A percentile compares a stretch with the other conserved stretches of the same genome.
Conservation (phyloP, 257 asterid species). For the Cynanchum wilfordii region DNA sequence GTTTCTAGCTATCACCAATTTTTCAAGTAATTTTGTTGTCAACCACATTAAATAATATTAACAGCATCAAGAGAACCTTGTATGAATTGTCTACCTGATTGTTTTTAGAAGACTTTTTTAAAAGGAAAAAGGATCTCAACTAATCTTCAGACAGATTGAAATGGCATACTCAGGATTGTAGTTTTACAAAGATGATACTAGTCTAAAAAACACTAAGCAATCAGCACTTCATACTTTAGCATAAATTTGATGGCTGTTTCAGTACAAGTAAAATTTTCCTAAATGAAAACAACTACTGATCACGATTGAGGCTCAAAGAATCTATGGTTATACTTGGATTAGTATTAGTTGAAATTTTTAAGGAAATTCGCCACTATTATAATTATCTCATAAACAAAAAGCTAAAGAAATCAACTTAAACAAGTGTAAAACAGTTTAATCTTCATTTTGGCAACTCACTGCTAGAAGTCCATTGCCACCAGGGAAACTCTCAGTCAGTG, state of each 20-base stretch:
- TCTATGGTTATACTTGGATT: not conserved
- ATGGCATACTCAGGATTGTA: not conserved
- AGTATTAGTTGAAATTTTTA: not conserved
- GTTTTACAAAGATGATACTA: not conserved
- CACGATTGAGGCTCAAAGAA: not conserved
- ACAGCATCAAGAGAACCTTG: not conserved
- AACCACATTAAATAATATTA: not conserved
- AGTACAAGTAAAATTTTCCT: not conserved
- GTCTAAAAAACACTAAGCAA: not conserved
- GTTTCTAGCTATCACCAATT: not conserved
- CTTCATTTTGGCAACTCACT: slow-evolving; percentile 43
- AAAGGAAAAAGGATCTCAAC: not conserved
- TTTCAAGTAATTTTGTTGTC: not conserved
- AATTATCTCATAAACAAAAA: not conserved
- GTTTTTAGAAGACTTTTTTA: not conserved
- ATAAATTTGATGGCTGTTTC: too few species aligned
- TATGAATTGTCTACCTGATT: not conserved
- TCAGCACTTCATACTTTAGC: not conserved
- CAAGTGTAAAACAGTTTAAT: not conserved
- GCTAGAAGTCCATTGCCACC: slow-evolving; percentile 79
- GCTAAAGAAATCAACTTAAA: not conserved
- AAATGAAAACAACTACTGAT: not conserved
- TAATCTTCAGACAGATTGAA: not conserved
- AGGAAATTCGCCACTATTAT: not conserved
- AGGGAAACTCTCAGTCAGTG: slow-evolving; percentile 81